Evolutionary conservation across 1,139 yeast genomes (phyloP).

Genomic region (Eremothecium sinecaudum): DNA sequence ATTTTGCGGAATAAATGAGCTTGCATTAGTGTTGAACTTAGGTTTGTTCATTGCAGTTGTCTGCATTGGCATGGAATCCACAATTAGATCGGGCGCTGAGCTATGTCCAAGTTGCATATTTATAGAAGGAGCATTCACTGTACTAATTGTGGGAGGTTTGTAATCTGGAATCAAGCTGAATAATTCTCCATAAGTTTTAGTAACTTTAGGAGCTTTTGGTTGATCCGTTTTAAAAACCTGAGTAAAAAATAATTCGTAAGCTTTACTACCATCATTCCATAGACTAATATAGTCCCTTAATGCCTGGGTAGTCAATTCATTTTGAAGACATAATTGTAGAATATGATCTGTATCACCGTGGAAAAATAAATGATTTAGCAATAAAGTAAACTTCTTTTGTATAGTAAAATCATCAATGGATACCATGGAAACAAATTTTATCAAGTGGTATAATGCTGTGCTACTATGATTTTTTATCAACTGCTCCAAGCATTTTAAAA

Average conservation of each 20-base stretch:
- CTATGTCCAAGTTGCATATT: background rate
- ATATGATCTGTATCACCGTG: constrained; percentile 17
- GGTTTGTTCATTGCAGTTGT: constrained; percentile 4
- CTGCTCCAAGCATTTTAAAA: constrained; percentile 16
- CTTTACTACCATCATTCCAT: constrained; percentile 32
- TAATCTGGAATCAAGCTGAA: constrained; percentile 6
- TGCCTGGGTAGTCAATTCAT: constrained; percentile 21
- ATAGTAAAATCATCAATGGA: constrained; percentile 27
- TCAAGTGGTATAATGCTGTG: constrained; percentile 33
- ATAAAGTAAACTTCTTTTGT: constrained; percentile 28
- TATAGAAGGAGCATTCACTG: background rate
- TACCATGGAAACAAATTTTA: constrained; percentile 30
- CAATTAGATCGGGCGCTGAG: background rate
- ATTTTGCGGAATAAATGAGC: constrained; percentile 9
- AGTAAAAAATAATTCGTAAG: constrained; percentile 17
- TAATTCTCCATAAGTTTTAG: constrained; percentile 11
- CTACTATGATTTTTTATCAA: constrained; percentile 32
- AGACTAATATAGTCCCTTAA: constrained; percentile 24
- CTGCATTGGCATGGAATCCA: constrained; percentile 2
- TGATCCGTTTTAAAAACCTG: constrained; percentile 14
- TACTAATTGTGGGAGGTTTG: constrained; percentile 2
- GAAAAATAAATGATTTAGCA: constrained; percentile 32
- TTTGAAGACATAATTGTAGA: constrained; percentile 19
- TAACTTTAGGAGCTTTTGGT: constrained; percentile 14
- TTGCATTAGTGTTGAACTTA: constrained; percentile 10